These are phyloP conservation scores for Claviceps sp. DNA, from an alignment of 2,329 filamentous ascomycete genomes.

Conservation along the genomic window DNA sequence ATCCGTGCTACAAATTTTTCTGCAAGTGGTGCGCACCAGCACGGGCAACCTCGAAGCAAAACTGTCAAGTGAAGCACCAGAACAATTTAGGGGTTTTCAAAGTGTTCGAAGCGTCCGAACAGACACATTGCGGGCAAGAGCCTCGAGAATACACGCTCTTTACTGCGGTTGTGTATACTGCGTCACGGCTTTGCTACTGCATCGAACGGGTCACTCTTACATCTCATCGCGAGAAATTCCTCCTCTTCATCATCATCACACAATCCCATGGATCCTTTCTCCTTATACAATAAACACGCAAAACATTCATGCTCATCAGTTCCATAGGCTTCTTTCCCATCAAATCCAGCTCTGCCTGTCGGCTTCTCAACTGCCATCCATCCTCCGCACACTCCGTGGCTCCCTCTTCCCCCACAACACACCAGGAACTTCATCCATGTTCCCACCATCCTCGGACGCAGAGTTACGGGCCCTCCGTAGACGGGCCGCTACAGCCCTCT, in stretches of 20 bases:
- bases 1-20: slow-evolving; percentile 29
- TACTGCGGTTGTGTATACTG: not conserved
- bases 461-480: slow-evolving; percentile 48
- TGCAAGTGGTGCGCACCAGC: not conserved
- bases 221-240: slow-evolving; percentile 2
- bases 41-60: slow-evolving; percentile 24
- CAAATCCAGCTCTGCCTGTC: slow-evolving; percentile 45
- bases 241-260: not conserved
- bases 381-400: slow-evolving; percentile 59
- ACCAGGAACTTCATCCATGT: slow-evolving; percentile 49
- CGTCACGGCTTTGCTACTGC: slow-evolving; percentile 2
- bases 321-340: slow-evolving; percentile 43
- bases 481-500: slow-evolving; percentile 50
- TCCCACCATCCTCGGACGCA: slow-evolving; percentile 45
- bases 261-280: slow-evolving; percentile 7
- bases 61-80: slow-evolving; percentile 36
- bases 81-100: slow-evolving; percentile 26
- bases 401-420: slow-evolving; percentile 79
- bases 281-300: not conserved
- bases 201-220: not conserved
- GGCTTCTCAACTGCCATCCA: slow-evolving; percentile 48
- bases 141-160: not conserved
- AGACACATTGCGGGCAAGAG: not conserved
- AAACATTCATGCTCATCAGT: slow-evolving; percentile 11
- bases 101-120: slow-evolving; percentile 3